Percentiles rank a stretch among this genome's conserved stretches.
These are phyloP conservation scores for Ettlia oleoabundans DNA, from an alignment of 139 green algal species.

Conservation along the genomic window DNA sequence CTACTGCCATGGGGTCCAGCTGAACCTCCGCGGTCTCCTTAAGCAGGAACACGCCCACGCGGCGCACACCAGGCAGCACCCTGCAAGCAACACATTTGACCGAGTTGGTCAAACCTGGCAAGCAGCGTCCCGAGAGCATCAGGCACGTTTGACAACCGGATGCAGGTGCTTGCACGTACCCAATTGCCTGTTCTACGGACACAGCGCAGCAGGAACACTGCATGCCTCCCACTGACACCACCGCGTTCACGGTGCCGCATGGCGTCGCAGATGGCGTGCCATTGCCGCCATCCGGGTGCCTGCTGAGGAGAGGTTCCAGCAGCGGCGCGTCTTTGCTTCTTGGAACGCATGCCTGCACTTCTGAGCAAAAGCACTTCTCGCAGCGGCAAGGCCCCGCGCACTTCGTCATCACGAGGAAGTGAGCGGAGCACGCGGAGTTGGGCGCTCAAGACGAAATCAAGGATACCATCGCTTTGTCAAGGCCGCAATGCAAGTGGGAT, in stretches of 20 bases:
- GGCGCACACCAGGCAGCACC: conserved; percentile 64
- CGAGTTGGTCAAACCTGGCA: no score
- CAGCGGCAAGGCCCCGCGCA: no score
- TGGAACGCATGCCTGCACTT: not conserved
- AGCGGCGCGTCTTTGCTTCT: not conserved
- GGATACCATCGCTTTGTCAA: no score
- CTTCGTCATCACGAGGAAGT: no score
- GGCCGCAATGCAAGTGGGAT: no score
- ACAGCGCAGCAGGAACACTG: conserved; percentile 86
- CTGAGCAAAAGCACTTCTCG: not conserved
- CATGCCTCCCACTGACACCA: conserved; percentile 74
- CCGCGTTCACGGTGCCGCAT: not conserved
- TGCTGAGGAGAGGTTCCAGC: conserved; percentile 12
- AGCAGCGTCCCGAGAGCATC: no score
- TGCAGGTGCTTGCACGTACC: conserved; percentile 38
- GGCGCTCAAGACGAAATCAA: no score
- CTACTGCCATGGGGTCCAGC: not conserved
- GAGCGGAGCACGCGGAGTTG: no score
- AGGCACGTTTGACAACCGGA: no score
- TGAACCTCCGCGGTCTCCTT: conserved; percentile 72
- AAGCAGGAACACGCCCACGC: conserved; percentile 75
- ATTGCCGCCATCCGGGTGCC: not conserved
- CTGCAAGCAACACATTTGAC: conserved; percentile 41
- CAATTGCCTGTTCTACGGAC: conserved; percentile 78
- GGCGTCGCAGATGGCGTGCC: not conserved